phyloP scores from a whole-genome alignment of 108 stramenopile genomes.

The Skeletonema marinoi region DNA sequence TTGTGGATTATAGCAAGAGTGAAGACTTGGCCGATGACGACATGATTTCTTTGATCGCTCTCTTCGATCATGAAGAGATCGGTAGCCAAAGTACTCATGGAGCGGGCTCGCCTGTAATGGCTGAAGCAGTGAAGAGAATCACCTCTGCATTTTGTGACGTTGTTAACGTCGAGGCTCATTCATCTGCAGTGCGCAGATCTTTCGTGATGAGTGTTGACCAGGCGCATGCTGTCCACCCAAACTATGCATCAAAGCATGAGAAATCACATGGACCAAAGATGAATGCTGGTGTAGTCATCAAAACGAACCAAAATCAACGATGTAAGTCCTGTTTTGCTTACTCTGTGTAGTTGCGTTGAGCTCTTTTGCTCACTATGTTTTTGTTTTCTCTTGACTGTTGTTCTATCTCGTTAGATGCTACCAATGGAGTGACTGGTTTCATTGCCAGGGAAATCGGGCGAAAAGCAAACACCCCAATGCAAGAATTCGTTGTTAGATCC shows the following conservation, averaged over 20 bases:
- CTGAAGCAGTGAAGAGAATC: slow-evolving; percentile 79
- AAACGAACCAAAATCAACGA: slow-evolving; percentile 93
- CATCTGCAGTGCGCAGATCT: slow-evolving; percentile 61
- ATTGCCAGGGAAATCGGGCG: slow-evolving; percentile 85
- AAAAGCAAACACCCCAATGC: slow-evolving; percentile 57
- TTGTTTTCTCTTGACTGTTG: not conserved
- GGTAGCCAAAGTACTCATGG: slow-evolving; percentile 85
- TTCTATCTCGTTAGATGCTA: slow-evolving; percentile 51
- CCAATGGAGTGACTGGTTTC: slow-evolving; percentile 89
- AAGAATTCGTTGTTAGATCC: slow-evolving; percentile 84
- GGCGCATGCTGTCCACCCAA: slow-evolving; percentile 96
- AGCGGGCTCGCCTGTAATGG: slow-evolving; percentile 92
- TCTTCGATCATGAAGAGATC: slow-evolving; percentile 98
- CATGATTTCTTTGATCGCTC: slow-evolving; percentile 75
- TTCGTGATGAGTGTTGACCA: slow-evolving; percentile 89
- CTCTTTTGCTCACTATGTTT: not conserved
- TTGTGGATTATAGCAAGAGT: slow-evolving; percentile 53
- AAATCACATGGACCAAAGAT: slow-evolving; percentile 81
- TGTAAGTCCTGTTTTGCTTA: slow-evolving; percentile 27
- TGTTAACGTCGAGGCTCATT: slow-evolving; percentile 55
- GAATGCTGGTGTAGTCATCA: slow-evolving; percentile 91
- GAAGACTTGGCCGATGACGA: slow-evolving; percentile 39
- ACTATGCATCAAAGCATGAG: slow-evolving; percentile 92
- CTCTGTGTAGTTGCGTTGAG: not conserved
- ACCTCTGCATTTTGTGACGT: slow-evolving; percentile 68